phyloP scores from a whole-genome alignment of 2,329 filamentous ascomycete species.

The Colletotrichum navitas region DNA sequence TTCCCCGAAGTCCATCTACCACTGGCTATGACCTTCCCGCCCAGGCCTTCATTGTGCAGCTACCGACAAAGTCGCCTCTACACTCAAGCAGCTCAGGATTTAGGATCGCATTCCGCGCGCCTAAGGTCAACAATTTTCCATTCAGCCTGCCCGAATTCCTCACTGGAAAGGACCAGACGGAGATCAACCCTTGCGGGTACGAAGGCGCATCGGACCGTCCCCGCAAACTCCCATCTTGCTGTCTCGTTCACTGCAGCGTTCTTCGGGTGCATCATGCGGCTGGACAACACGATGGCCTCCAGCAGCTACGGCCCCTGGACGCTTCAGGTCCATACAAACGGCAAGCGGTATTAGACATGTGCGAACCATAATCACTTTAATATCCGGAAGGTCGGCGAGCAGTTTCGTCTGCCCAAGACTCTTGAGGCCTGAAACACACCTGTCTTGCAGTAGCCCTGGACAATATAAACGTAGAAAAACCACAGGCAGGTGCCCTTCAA shows the following conservation, averaged over 20 bases:
- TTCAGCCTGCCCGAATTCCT: too few species aligned
- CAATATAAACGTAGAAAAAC: background rate
- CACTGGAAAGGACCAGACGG: background rate
- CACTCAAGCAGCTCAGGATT: background rate
- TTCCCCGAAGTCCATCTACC: background rate
- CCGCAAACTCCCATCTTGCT: background rate
- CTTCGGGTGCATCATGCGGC: background rate
- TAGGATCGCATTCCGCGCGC: background rate
- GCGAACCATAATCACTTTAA: background rate
- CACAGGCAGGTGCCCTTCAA: background rate
- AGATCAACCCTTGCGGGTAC: background rate
- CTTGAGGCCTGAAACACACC: conserved; percentile 14
- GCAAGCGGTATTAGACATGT: background rate
- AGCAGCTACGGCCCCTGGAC: background rate
- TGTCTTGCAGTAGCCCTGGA: background rate
- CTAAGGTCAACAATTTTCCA: too few species aligned
- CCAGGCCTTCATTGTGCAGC: background rate
- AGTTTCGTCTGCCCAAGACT: conserved; percentile 8
- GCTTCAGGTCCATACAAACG: background rate
- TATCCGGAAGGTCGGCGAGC: background rate
- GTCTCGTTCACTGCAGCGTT: background rate
- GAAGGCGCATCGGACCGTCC: conserved; percentile 6
- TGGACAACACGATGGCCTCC: background rate
- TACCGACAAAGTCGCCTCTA: background rate
- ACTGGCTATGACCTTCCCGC: background rate